Percentiles rank a stretch among this genome's conserved stretches.
Conservation (phyloP, 1,284 basidiomycete species). For the Ceratobasidium sp. region DNA sequence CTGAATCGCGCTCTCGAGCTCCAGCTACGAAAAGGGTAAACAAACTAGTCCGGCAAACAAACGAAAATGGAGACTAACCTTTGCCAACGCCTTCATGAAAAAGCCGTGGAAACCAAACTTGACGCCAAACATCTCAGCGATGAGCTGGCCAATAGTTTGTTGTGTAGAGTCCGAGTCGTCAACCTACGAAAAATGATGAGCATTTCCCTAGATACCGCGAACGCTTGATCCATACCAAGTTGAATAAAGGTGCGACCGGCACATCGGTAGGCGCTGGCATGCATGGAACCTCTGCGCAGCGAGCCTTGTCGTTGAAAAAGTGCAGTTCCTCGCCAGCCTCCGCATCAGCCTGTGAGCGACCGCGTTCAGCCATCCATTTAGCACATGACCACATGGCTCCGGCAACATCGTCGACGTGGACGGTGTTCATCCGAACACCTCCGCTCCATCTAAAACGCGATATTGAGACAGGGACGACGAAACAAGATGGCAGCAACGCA, state of each 20-base stretch:
- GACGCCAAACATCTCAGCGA: conserved; percentile 80
- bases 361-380: conserved; percentile 70
- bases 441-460: conserved; percentile 53
- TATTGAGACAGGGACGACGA: conserved; percentile 58
- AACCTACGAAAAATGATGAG: conserved; percentile 56
- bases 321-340: conserved; percentile 70
- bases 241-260: conserved; percentile 78
- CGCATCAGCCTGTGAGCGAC: conserved; percentile 66
- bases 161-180: conserved; percentile 83
- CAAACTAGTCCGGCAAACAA: background rate
- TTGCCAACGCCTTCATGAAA: conserved; percentile 71
- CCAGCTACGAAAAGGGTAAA: conserved; percentile 52
- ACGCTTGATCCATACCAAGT: conserved; percentile 61
- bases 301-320: conserved; percentile 76
- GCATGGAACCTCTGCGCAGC: conserved; percentile 68
- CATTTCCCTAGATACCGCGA: background rate
- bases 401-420: conserved; percentile 81
- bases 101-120: conserved; percentile 85
- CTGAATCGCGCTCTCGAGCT: conserved; percentile 75
- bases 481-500: conserved; percentile 52
- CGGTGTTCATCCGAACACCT: conserved; percentile 79
- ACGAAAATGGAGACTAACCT: conserved; percentile 54
- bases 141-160: conserved; percentile 72
- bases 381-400: conserved; percentile 78
- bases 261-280: conserved; percentile 60